These are phyloP conservation scores for Neurospora crassa DNA, from an alignment of 2,329 filamentous ascomycete species.

Conservation along the genomic window DNA sequence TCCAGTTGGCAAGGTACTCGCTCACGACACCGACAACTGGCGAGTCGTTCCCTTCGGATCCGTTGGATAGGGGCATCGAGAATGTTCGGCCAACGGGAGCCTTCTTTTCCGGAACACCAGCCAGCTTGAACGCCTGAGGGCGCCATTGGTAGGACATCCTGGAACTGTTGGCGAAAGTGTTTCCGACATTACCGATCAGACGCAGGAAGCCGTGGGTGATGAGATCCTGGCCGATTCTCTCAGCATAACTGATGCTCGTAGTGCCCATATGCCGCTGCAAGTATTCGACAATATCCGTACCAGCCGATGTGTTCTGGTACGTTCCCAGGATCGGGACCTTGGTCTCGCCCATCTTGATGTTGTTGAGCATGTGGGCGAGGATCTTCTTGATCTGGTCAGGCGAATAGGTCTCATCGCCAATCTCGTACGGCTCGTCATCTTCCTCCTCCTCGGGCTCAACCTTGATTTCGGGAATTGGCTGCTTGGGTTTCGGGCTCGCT, in stretches of 20 bases:
- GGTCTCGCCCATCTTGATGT: constrained; percentile 76
- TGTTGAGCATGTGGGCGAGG: constrained; percentile 74
- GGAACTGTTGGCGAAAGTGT: constrained; percentile 92
- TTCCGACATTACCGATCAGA: constrained; percentile 88
- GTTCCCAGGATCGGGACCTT: constrained; percentile 94
- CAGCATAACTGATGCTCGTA: constrained; percentile 78
- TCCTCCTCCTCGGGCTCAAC: constrained; percentile 62
- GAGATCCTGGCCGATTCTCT: constrained; percentile 90
- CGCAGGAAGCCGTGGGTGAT: constrained; percentile 78
- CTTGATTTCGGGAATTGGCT: constrained; percentile 72
- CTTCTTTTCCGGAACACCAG: constrained; percentile 86
- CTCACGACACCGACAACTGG: constrained; percentile 74
- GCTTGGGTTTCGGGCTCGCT: constrained; percentile 47
- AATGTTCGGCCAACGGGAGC: constrained; percentile 61
- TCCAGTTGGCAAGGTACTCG: constrained; percentile 88
- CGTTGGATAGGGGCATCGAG: constrained; percentile 55
- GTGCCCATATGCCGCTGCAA: constrained; percentile 81
- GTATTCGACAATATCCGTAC: constrained; percentile 92
- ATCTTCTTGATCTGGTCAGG: constrained; percentile 88
- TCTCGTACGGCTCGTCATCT: constrained; percentile 79
- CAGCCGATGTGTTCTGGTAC: constrained; percentile 85
- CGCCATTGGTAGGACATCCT: constrained; percentile 98
- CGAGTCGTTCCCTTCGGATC: constrained; percentile 54
- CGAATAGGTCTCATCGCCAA: constrained; percentile 80
- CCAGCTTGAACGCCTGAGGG: constrained; percentile 78